Base-by-base conservation (phyloP, 805 yeast genomes). In the Lachancea waltii region DNA sequence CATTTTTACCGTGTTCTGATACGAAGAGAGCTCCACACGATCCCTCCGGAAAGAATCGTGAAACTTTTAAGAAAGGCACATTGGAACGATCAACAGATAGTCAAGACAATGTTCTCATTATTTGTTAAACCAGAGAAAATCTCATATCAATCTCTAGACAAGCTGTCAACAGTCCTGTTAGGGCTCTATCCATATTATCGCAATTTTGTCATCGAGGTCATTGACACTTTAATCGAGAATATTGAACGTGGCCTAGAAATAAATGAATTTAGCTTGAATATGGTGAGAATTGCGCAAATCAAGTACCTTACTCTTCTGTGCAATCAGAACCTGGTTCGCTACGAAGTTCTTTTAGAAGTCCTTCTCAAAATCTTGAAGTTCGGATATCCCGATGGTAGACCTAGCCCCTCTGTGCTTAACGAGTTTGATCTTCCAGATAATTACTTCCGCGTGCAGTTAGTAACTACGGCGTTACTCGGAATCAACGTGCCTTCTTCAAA, bases 201-300 rank as follows among this genome's bases (percentile, higher is more conserved):
- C 13, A 52, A 61, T 11, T 63, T 81, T 39, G 59, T 64, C 9
- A 58, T 70, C 2, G 51, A 51, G 17, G 71, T 77, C 1, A 60
- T 85, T 35, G 95, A 89, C 56, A 64, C 72, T 11, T 38, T 81
- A 2, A 46, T 82, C 11, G 95, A 87, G 51, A 66, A 68, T n/a
- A 67, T 83, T 11, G 65, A 70, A 7, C 50, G 77, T 18, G 92
- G 86, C 0, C 59, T 86, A 42, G 95, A 86, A 50, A 47, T 65
- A 4, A 75, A 79, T 44, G 75, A 76, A 47, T 81, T 73, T 50
- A 66, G 75, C 38, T 56, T 62, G 35, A 81, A 80, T 48, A 70
- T 87, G 53, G 61, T 62, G 10, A 64, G 95, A 41, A 56, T 83
- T 42, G 69, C 92, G 0, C 75, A 79, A 37, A 70, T 75, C 5